Evolutionary conservation across 2,329 filamentous ascomycete genomes (phyloP), one percentile per base, ranked within the genome.

Genomic region (Torrubiella hemipterigena): DNA sequence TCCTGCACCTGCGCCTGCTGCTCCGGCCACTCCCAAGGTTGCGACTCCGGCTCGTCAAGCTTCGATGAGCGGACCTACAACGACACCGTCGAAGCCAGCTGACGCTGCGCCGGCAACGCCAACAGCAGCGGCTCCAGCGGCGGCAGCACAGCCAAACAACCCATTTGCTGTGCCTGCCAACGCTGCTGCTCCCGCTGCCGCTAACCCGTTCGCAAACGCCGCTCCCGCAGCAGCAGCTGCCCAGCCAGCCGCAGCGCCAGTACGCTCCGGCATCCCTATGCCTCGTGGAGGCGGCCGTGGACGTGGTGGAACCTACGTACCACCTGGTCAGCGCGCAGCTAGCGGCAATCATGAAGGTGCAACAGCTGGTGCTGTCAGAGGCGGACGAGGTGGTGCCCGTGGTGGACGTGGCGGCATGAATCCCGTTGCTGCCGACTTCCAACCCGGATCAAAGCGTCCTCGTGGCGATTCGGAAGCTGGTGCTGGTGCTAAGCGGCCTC

Each of bases 361-460:
- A 26, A 31, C 45, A 33, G 42, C 41, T 6, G 39, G 45, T 36
- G 40, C 49, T 41, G 40, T 52, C 13, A 43, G 58, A 15, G 50
- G 57, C 29, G 52, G 55, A 28, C 57, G 67, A 27, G 63, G 66
- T 17, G 61, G 56, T 27, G 46, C 41, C 12, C 42, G 58, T 24
- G 57, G 58, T 16, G 54, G 59, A 19, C 57, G 65, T 5, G 45
- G 49, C 6, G 55, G 36, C 9, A 43, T 75, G 42, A 75, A 69
- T 40, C 61, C 65, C 1, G 54, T 53, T 10, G 70, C 65, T 8
- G 56, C 62, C 29, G 73, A 76, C 34, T 67, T 73, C 41, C 69
- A 73, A 25, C 64, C 67, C 7, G 69, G 70, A 4, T 68, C 61
- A 41, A 75, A 76, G 52, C 59, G 71, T 17, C 61, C 67, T 11